phyloP scores from a whole-genome alignment of 345 rosid genomes.

The Boechera stricta region DNA sequence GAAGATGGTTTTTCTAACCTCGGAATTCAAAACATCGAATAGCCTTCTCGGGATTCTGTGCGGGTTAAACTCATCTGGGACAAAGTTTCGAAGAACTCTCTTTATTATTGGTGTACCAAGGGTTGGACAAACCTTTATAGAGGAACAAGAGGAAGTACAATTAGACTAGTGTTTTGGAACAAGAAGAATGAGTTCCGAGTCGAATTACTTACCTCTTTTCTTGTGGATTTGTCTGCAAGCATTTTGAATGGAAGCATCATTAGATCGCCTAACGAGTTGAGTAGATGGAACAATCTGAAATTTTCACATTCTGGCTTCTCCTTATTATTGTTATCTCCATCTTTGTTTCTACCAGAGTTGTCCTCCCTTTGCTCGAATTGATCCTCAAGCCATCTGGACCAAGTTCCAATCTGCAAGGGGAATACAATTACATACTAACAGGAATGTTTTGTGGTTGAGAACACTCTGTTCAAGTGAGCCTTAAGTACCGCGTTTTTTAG shows the following conservation, averaged over 20 bases:
- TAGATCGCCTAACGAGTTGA: constrained; percentile 85
- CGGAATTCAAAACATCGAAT: constrained; percentile 64
- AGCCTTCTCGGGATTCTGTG: constrained; percentile 69
- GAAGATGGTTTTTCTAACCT: constrained; percentile 54
- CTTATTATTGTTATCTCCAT: constrained; percentile 36
- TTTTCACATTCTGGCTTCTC: constrained; percentile 49
- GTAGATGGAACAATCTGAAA: constrained; percentile 76
- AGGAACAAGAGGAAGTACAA: constrained; percentile 21
- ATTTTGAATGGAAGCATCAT: constrained; percentile 96
- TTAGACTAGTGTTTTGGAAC: constrained; percentile 16
- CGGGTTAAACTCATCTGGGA: constrained; percentile 90
- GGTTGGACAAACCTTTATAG: constrained; percentile 74
- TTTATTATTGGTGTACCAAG: constrained; percentile 65
- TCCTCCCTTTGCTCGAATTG: constrained; percentile 72
- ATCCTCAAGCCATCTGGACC: constrained; percentile 97
- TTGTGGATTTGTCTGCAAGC: constrained; percentile 70
- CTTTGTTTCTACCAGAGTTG: constrained; percentile 48
- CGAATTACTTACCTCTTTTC: constrained; percentile 78
- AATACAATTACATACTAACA: constrained; percentile 16
- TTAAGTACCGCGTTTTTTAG: constrained; percentile 84
- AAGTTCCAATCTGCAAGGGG: constrained; percentile 71
- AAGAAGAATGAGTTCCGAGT: constrained; percentile 1
- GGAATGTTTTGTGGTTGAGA: background rate
- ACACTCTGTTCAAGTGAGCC: constrained; percentile 10
- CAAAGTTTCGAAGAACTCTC: constrained; percentile 73